These are phyloP conservation scores for Colletotrichum shisoi DNA, from an alignment of 2,329 filamentous ascomycete genomes.

Conservation along the genomic window DNA sequence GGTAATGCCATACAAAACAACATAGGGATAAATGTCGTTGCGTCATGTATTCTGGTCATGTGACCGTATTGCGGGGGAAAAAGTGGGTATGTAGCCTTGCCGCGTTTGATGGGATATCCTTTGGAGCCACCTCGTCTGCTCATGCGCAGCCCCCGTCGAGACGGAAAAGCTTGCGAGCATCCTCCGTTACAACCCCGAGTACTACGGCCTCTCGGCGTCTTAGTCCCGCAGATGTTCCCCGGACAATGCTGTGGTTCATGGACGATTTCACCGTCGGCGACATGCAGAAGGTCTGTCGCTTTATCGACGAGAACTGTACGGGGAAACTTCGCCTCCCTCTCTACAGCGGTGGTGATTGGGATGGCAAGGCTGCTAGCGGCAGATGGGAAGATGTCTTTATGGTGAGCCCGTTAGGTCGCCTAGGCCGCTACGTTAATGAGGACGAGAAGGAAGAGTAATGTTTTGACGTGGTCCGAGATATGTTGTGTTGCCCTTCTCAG, in stretches of 20 bases:
- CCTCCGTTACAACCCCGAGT: slow-evolving; percentile 1
- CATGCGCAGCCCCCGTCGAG: slow-evolving; percentile 5
- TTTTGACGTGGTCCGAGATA: too few relatives aligned
- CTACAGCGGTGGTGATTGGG: slow-evolving; percentile 36
- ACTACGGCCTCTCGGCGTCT: neutral
- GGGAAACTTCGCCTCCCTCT: slow-evolving; percentile 33
- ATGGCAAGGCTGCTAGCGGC: slow-evolving; percentile 33
- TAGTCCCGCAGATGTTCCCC: slow-evolving; percentile 32
- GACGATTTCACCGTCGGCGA: slow-evolving; percentile 37
- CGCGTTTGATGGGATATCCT: too few relatives aligned
- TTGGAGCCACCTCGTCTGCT: neutral
- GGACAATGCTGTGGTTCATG: slow-evolving; percentile 38
- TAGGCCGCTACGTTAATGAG: slow-evolving; percentile 29
- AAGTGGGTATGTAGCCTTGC: too few relatives aligned
- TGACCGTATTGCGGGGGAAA: too few relatives aligned
- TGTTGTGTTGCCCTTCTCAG: neutral
- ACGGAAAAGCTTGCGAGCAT: slow-evolving; percentile 14
- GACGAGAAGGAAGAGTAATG: slow-evolving; percentile 28
- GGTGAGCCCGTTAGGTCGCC: slow-evolving; percentile 31
- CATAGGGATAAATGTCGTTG: too few relatives aligned
- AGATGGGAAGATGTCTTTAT: slow-evolving; percentile 37
- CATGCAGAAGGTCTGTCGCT: slow-evolving; percentile 38
- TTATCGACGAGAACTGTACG: slow-evolving; percentile 36
- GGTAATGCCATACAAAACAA: too few relatives aligned
- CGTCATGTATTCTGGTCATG: too few relatives aligned